Base-by-base conservation (phyloP, 208 protist species). In the Endotrypanum monterogeii region DNA sequence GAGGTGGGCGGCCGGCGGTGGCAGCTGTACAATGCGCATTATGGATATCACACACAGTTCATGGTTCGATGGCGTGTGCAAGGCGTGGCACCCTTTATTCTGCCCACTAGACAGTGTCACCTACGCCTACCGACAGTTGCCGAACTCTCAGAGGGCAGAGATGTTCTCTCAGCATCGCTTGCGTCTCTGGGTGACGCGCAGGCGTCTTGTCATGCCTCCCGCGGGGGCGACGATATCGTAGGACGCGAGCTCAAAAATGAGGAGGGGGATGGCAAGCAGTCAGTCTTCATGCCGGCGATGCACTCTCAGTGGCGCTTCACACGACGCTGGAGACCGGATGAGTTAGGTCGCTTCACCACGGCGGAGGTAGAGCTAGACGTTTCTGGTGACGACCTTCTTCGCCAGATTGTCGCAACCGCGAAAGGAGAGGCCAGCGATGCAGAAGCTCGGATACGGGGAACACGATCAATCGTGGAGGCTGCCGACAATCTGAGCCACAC, bases 41-140 rank as follows among this genome's bases (percentile, higher is more conserved):
- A 79, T n/a, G 60, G 62, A 9, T 96, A 89, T 73, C 86, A 88
- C 54, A 83, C 84, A 37, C 89, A 96, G 80, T 92, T 96, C 60
- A 93, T 94, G 89, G 79, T 87, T 20, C 85, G 89, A 51, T 88
- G 89, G 68, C 79, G 79, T 60, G 66, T 93, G 50, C 89, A 83
- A 44, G 91, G 91, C 12, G 83, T 88, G 44, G 78, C 87, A 3
- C 83, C 89, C 0, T 88, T 93, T 60, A 44, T 28, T 3, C 67
- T 96, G 51, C 79, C 71, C 6, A 35, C 58, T 39, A n/a, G 20
- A 37, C 56, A 28, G 58, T 81, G 67, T 32, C 82, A 79, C 30
- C 66, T 78, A 50, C 67, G 79, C 20, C 51, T 85, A 48, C 71
- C 72, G 12, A 84, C 84, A 1, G 67, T 63, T 1, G 12, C 62